Evolutionary conservation across 768 basidiomycete genomes (phyloP), one percentile per base, ranked within the genome.

Genomic region (Omphalotus guepiniiformis): DNA sequence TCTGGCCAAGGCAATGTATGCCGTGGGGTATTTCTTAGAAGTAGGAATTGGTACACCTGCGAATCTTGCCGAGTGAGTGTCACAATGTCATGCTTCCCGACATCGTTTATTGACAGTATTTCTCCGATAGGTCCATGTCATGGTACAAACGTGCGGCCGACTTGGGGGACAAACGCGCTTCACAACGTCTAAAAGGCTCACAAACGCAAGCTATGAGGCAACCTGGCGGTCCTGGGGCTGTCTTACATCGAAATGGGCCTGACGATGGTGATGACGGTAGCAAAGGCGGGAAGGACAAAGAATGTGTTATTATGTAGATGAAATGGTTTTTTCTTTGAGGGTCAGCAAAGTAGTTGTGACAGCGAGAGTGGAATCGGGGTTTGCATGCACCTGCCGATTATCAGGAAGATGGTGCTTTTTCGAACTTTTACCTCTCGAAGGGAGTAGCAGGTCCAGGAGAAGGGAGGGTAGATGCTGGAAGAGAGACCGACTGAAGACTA

Each of bases 21-120:
- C 94, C 18, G 85, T 94, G 1, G 96, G 96, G 2, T 99, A 99
- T 71, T 99, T 99, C 65, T 78, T 85, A 53, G 95, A 99, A 70
- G 92, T 95, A 38, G 95, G 94, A 30, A 91, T 93, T 50, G 91
- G 91, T 34, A 89, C 87, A 35, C 59, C 75, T 42, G 72, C 79
- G 22, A 82, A 81, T 67, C 69, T 76, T 58, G 65, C 72, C 42
- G 85, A 91, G 80, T 90, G 59, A 55, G 84, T 75, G 38, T 48
- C 16, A 28, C 43, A 43, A 51, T 47, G 49, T 53, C 44, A 39
- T 41, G 13, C n/a, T 16, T 23, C 38, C 12, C 18, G 32, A 23
- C 42, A 49, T 30, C 29, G 42, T 45, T 45, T 29, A 38, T 18
- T 49, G 29, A 21, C 42, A 35, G 36, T 23, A 11, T 42, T 11